Evolutionary conservation across 2,329 filamentous ascomycete genomes (phyloP), one percentile per base, ranked within the genome.

Genomic region (Penicillium sp.): DNA sequence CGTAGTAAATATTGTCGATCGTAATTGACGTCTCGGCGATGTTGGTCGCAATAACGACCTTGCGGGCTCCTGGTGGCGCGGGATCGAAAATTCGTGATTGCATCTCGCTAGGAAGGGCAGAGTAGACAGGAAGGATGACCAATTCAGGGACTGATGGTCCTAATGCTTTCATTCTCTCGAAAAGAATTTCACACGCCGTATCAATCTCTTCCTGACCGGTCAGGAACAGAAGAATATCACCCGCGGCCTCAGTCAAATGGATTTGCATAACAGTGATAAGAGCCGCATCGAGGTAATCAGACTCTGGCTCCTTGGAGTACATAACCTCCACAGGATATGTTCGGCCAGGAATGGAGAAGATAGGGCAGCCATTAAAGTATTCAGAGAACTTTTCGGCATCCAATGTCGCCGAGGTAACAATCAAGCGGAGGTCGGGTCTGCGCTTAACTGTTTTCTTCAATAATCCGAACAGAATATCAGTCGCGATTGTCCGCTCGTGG

Each of bases 231-330:
- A 99, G 77, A 49, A 99, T 97, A 68, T 99, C 95, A 62, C 94
- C 94, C 18, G 87, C 83, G 6, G 92, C 91, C 68, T 99, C 94
- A 1, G 89, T 94, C 18, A 99, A 77, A 71, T 99, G 94, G 52
- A 99, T 97, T 69, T 97, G 91, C 93, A 99, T 97, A 46, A 97
- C 92, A 0, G 94, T 97, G 14, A 92, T 89, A n/a, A 99, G 79
- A 0, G 94, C 92, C 1, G 92, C 87, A 71, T 97, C 94, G 14
- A 99, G 80, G 66, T 99, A 99, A 70, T 99, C 95, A 0, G 90
- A 92, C 70, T 97, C 94, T 0, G 95, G 94, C 69, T 99, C 94
- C 54, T 89, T 85, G 2, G 90, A 96, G 74, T 97, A 99, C 74
- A 99, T 88, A 53, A 97, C 87, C 74, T 97, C 94, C 27, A 99